Base-by-base conservation (phyloP, 306 rosid species). In the Biancaea sappan region DNA sequence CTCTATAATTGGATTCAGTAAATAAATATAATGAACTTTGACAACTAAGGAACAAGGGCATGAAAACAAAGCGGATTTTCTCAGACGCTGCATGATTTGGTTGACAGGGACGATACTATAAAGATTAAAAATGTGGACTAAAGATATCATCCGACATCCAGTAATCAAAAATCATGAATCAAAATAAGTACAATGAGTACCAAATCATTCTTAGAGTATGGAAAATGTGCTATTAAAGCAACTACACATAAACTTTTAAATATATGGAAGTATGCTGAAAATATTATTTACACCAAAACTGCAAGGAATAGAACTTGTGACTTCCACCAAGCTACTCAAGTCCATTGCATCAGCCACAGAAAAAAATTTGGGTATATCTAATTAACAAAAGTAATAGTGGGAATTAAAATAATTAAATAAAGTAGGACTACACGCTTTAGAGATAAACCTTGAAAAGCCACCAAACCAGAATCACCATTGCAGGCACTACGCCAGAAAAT, bases 401-500 rank as follows among this genome's bases (percentile, higher is more conserved):
- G 3, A 25, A 66, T 16, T 28, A 44, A 16, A 46, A 28, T 51
- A 38, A 38, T 21, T 63, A 19, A 1, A 61, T n/a, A 61, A 35
- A 3, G 24, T 41, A 24, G 52, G 70, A 41, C 38, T 6, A 22
- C 12, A 9, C 21, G 5, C 5, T 18, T 19, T n/a, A n/a, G 8
- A 19, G 35, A 62, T 50, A 34, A 69, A 52, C 24, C 37, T 35
- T 34, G 50, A 13, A 70, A 69, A 13, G 51, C 25, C 35, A 34
- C 22, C 13, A 53, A 53, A 37, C 22, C 75, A 71, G 52, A 2
- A 52, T 59, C 47, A 12, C 28, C 8, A 72, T 69, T 43, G 58
- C 58, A 43, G 68, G 46, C 46, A 59, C 14, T 58, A 60, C 46
- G 77, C n/a, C 77, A 22, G 5, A n/a, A 11, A 12, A 26, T 51